Percentiles rank a stretch among this genome's conserved stretches.
phyloP scores from a whole-genome alignment of 176 grass and related monocot species.

The Oryza nivara region DNA sequence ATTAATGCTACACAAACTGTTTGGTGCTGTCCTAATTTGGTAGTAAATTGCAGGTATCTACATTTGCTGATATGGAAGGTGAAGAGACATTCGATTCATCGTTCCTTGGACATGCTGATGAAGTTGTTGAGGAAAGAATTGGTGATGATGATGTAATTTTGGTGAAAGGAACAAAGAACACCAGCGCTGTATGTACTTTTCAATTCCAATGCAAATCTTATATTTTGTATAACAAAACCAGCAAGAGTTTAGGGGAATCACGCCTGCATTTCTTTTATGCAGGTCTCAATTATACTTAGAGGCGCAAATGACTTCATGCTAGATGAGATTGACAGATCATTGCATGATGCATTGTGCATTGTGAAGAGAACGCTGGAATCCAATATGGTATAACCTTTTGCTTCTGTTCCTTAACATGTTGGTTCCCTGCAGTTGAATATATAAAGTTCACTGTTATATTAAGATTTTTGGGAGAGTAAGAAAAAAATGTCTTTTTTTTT shows the following conservation, averaged over 20 bases:
- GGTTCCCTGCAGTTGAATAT: not conserved
- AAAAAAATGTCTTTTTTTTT: not conserved
- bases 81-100: constrained; percentile 93
- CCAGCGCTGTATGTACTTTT: constrained; percentile 66
- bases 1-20: constrained; percentile 26
- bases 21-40: not conserved
- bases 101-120: constrained; percentile 79
- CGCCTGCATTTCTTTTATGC: constrained; percentile 10
- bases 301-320: constrained; percentile 93
- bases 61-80: constrained; percentile 98
- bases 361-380: constrained; percentile 94
- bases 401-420: not conserved
- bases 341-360: constrained; percentile 86
- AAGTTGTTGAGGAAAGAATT: constrained; percentile 87
- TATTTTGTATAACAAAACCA: not conserved
- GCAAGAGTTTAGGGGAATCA: not conserved
- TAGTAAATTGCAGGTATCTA: constrained; percentile 57
- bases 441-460: not conserved
- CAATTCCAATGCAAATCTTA: constrained; percentile 10
- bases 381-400: constrained; percentile 63
- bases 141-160: constrained; percentile 87
- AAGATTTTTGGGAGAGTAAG: not conserved
- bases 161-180: constrained; percentile 90
- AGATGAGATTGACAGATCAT: constrained; percentile 86
- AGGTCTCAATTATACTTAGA: constrained; percentile 94